Evolutionary conservation across 2,329 filamentous ascomycete genomes (phyloP), one percentile per base, ranked within the genome.

Genomic region (Juglanconis juglandina): DNA sequence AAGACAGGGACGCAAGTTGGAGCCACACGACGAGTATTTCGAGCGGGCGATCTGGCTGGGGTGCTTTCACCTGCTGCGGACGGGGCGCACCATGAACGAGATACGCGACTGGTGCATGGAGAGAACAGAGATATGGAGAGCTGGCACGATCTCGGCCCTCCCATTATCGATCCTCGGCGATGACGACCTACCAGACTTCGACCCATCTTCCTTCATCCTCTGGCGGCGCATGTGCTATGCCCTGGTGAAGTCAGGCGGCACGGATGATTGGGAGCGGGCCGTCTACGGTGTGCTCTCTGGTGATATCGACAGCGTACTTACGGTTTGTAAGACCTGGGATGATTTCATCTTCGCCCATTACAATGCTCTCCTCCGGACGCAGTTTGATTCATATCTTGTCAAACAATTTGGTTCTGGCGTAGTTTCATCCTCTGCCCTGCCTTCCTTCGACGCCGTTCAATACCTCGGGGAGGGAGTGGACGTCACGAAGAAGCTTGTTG

Each of bases 221-320:
- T 96, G 90, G 87, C 86, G 90, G 59, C 87, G 89, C 53, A 90
- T 90, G 78, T 94, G 90, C 74, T 90, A 87, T 70, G 82, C 86
- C 24, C 71, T 88, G 52, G 87, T 90, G 55, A 87, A 89, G 30
- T 86, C 89, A 54, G 85, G 87, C 2, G 86, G 86, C 33, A 84
- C 83, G 1, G 87, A 90, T 67, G 85, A 89, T 55, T 94, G 92
- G 68, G 92, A 99, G 75, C 86, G 87, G 58, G 95, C 94, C 17
- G 92, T 96, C 0, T 97, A 96, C 70, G 94, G 92, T 34, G 77
- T 97, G 11, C 81, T 99, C n/a, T 89, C 90, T 47, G 95, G 95
- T 53, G 92, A 97, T 69, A 82, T 92, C 53, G 77, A 84, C 42
- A 90, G 89, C 55, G 91, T 96, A 10, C 87, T 91, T 69, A 85